Base-by-base conservation (phyloP, 805 yeast genomes). In the Teunomyces funiuensis region DNA sequence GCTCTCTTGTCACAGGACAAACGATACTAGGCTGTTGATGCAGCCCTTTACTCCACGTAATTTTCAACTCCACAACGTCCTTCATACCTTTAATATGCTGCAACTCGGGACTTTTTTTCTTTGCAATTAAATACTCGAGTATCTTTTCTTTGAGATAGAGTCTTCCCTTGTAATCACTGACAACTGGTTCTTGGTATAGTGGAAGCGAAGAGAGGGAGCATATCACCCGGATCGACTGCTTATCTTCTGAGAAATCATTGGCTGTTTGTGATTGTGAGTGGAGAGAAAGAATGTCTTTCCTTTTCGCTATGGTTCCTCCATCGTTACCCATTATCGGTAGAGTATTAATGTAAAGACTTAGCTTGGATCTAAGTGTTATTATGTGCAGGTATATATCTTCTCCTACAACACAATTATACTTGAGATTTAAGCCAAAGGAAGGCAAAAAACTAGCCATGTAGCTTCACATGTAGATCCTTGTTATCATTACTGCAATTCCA, bases 251-350 rank as follows among this genome's bases (percentile, higher is more conserved):
- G 2, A 46, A 36, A 19, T 45, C 37, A 4, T 42, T 43, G 7
- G 15, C 15, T 27, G n/a, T 15, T 28, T 37, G 15, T 33, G 53
- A n/a, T 50, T 47, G 59, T 10, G 48, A 44, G 38, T 60, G 61
- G 3, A 65, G 42, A 7, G 65, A 56, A 15, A 63, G 41, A 9
- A 77, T 69, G 45, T 82, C 85, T 44, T 71, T 70, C 22, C 86
- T 66, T 39, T 74, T 75, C 11, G 83, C 81, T 14, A 83, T 75
- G 1, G 86, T 73, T 2, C 90, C 88, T n/a, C 91, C 91, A 55
- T 85, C 91, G 45, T 78, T 79, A 8, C 62, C 63, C 62, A 58
- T 58, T 15, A 17, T 17, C 20, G 14, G 16, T 14, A 13, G 11
- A 13, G 9, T 7, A 39, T 39, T 37, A 28, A 33, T 38, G 37